Base-by-base conservation (phyloP, 108 stramenopile genomes). In the Cylindrotheca closterium region DNA sequence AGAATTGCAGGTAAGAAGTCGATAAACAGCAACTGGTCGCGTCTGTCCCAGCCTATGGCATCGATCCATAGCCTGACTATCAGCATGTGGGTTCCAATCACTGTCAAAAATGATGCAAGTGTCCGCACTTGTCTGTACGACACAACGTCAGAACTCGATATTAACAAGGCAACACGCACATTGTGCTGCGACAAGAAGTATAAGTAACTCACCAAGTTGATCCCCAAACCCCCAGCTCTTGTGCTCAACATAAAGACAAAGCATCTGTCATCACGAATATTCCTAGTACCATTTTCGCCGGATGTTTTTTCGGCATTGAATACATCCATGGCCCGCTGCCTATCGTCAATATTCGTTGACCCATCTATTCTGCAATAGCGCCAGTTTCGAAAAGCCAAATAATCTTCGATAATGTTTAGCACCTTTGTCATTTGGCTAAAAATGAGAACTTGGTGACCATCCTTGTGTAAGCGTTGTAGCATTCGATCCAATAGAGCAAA, bases 91-190 rank as follows among this genome's bases (percentile, higher is more conserved):
- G 71, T 99, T 99, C 97, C 97, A 98, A 73, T 99, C 98, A 61
- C 83, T 86, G 66, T 99, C 99, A 75, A 97, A 99, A 53, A 98
- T 93, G 65, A 99, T 98, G 65, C 96, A 96, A 0, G 97, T 99
- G 68, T 99, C 99, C 19, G 98, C 98, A 42, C 83, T 68, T 3
- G 65, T 67, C 47, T 52, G 53, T 23, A 12, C 17, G 32, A 81
- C 5, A 31, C 2, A 21, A 29, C 12, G 64, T 54, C 21, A 65
- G 54, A 15, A 26, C 19, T 17, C 15, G 2, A 65, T 10, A 12
- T 4, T 54, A 8, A 8, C 10, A 63, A 18, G 7, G 25, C 22
- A 4, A 42, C 22, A 3, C 8, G 33, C 59, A 42, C 4, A 22
- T 7, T 4, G 5, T 25, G 46, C n/a, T 12, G 24, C 17, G 7